Base-by-base conservation (phyloP, 2,329 filamentous ascomycete genomes). In the Phialemoniopsis sp. region DNA sequence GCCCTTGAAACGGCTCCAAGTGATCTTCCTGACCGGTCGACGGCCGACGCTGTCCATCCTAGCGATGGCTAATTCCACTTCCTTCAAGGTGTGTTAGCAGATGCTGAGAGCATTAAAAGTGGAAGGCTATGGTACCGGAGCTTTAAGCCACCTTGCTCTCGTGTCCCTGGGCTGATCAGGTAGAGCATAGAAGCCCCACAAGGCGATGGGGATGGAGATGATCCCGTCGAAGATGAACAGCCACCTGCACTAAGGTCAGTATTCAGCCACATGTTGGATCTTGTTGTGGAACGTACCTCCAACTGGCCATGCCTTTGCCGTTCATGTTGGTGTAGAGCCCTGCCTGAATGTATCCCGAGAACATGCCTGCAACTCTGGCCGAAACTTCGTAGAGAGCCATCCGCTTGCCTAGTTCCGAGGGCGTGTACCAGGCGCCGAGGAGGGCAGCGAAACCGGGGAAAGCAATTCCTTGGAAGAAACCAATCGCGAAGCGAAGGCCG, bases 211-310 rank as follows among this genome's bases (percentile, higher is more conserved):
- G 3, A 54, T 32, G 6, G 46, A 46, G 15, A 55, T 46, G 16
- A 53, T 36, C 4, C 61, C 60, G 42, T 65, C 63, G 45, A 66
- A 59, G 21, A 67, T 53, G 41, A 67, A 67, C 2, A 67, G 51
- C 62, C 62, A 68, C 16, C 59, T n/a, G n/a, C n/a, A n/a, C n/a
- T n/a, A n/a, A n/a, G n/a, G n/a, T n/a, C n/a, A n/a, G n/a, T n/a
- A n/a, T n/a, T n/a, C n/a, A n/a, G n/a, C n/a, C n/a, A n/a, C n/a
- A n/a, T n/a, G n/a, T n/a, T n/a, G n/a, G n/a, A n/a, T n/a, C n/a
- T n/a, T n/a, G n/a, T n/a, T n/a, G n/a, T n/a, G n/a, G n/a, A 55
- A 54, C 55, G 67, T 0, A 60, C 64, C 0, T 57, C 49, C 13
- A 57, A 47, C 0, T 60, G 61, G 6, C 54, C 40, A 2, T 44